Percentiles rank a stretch among this genome's conserved stretches.
Evolutionary conservation across 1,284 basidiomycete species (phyloP).

Genomic region (Cystobasidium pallidum): DNA sequence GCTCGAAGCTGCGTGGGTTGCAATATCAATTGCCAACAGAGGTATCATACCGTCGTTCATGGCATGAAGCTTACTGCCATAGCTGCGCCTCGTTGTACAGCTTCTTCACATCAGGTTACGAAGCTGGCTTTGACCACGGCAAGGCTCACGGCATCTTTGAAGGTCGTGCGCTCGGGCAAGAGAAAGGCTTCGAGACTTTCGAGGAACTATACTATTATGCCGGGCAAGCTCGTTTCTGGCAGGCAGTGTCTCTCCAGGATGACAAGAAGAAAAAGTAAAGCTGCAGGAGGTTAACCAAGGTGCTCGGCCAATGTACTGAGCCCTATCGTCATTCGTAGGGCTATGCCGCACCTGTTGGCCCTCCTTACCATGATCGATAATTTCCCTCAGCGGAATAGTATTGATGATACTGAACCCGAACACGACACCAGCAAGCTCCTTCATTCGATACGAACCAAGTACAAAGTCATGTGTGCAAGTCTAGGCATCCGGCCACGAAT

Average conservation of each 20-base stretch:
- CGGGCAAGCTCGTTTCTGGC: slow-evolving; percentile 77
- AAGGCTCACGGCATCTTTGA: slow-evolving; percentile 87
- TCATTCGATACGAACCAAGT: slow-evolving; percentile 81
- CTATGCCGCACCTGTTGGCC: not conserved
- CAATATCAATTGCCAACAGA: not conserved
- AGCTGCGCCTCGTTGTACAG: slow-evolving; percentile 57
- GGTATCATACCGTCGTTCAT: no score
- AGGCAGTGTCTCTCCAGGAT: slow-evolving; percentile 55
- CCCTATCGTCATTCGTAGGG: not conserved
- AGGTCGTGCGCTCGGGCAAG: slow-evolving; percentile 83
- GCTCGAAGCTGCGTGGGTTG: slow-evolving; percentile 39
- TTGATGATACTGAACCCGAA: slow-evolving; percentile 56
- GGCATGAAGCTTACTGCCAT: not conserved
- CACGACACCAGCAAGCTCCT: slow-evolving; percentile 75
- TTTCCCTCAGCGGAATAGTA: slow-evolving; percentile 77
- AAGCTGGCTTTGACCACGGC: slow-evolving; percentile 79
- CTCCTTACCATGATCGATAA: slow-evolving; percentile 61
- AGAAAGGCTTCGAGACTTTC: slow-evolving; percentile 95
- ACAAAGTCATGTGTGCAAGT: slow-evolving; percentile 79
- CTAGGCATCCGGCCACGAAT: slow-evolving; percentile 71
- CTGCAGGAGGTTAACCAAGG: slow-evolving; percentile 33
- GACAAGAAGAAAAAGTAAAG: slow-evolving; percentile 54
- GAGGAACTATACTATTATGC: slow-evolving; percentile 93
- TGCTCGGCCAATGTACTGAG: slow-evolving; percentile 51
- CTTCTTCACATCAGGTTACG: slow-evolving; percentile 77